Base-by-base conservation (phyloP, 1,284 basidiomycete species). In the Malassezia equina region DNA sequence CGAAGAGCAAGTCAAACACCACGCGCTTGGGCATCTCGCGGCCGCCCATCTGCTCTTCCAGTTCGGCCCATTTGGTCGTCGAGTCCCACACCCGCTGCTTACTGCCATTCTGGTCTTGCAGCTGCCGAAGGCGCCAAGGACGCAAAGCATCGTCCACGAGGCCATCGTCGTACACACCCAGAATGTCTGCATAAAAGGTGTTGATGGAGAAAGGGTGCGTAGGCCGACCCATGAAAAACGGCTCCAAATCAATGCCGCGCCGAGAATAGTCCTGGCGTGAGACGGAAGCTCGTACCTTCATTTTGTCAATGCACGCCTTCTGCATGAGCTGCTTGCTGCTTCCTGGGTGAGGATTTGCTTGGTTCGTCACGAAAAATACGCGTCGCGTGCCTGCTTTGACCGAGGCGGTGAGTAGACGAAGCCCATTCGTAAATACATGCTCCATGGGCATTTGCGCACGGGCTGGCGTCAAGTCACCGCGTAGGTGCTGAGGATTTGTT, bases 281-380 rank as follows among this genome's bases (percentile, higher is more conserved):
- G 24, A 17, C 19, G 8, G 3, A 5, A 19, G 42, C n/a, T 32
- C 44, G 44, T 28, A 46, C 41, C 33, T 56, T 48, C 50, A 56
- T 58, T 6, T 34, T 28, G 6, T 51, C 56, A 17, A 61, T 51
- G 33, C 51, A 47, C 21, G 52, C 57, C 12, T 48, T 49, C 24
- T 59, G 51, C 12, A 34, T 53, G 13, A 29, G 27, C 29, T 47
- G 21, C 23, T 55, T 55, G 4, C 29, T 23, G 21, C 17, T 44
- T 3, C 61, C 58, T 4, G 64, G 59, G 51, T 65, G 61, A 12
- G 84, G 84, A 51, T 83, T 76, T 68, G 95, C 93, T 60, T 90
- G 83, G 71, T 96, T 86, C 0, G 93, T 96, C 45, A 98, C 86
- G 47, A 90, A 79, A 70, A 96, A 95, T 1, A 96, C 81, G 8